Evolutionary conservation across 805 yeast species (phyloP).

Genomic region (Starmerella bombi): DNA sequence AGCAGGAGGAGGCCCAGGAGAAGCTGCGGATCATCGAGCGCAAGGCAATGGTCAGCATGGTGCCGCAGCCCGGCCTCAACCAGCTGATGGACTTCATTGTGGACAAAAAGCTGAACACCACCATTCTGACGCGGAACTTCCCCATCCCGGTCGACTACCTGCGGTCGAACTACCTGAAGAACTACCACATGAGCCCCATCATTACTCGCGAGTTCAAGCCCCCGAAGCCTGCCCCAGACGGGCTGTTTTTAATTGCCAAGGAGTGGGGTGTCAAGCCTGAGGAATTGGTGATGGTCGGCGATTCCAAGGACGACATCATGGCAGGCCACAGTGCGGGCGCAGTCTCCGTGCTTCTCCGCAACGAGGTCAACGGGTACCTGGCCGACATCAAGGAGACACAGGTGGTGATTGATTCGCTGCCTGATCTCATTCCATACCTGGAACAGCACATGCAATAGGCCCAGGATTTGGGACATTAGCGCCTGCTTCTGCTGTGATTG

Average conservation of each 20-base stretch:
- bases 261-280: constrained; percentile 36
- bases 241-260: constrained; percentile 43
- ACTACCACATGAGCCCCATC: constrained; percentile 35
- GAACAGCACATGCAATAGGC: too few relatives aligned
- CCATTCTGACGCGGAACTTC: constrained; percentile 53
- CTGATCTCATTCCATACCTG: constrained; percentile 13
- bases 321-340: constrained; percentile 56
- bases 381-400: constrained; percentile 30
- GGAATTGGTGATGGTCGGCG: constrained; percentile 56
- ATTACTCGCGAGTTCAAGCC: constrained; percentile 54
- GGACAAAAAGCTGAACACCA: constrained; percentile 30
- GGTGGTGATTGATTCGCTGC: constrained; percentile 25
- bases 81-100: constrained; percentile 31
- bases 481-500: too few relatives aligned
- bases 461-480: too few relatives aligned
- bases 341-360: constrained; percentile 40
- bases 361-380: constrained; percentile 38
- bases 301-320: constrained; percentile 54
- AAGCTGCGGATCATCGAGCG: constrained; percentile 42
- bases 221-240: constrained; percentile 56
- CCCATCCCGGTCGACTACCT: constrained; percentile 44
- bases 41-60: constrained; percentile 49
- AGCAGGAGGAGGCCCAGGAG: constrained; percentile 34
- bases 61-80: constrained; percentile 35
- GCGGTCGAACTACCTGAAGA: constrained; percentile 33